Evolutionary conservation across 1,139 yeast species (phyloP).

Genomic region (Trichomonascaceae sp.): DNA sequence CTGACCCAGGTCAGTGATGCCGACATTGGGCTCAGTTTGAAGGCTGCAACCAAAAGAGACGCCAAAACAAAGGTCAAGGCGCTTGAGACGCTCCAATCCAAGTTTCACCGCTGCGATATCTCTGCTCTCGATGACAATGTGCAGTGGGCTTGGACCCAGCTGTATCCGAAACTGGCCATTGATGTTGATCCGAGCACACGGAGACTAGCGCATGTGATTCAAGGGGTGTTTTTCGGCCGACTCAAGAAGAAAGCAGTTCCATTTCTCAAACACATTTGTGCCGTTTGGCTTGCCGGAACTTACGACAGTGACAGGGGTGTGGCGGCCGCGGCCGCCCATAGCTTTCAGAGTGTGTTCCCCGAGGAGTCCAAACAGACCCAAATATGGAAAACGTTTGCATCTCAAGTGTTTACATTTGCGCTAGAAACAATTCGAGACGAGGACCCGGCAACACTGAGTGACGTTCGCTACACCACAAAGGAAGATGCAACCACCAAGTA

Average conservation of each 20-base stretch:
- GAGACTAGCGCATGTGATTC: slow-evolving; percentile 46
- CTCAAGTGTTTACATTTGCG: slow-evolving; percentile 43
- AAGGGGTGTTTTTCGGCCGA: slow-evolving; percentile 36
- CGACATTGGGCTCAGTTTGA: slow-evolving; percentile 53
- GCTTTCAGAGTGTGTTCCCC: slow-evolving; percentile 43
- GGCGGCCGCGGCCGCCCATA: slow-evolving; percentile 34
- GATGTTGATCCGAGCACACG: slow-evolving; percentile 61
- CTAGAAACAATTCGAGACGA: slow-evolving; percentile 43
- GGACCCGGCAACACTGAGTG: slow-evolving; percentile 52
- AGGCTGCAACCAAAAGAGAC: slow-evolving; percentile 64
- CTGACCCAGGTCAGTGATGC: slow-evolving; percentile 43
- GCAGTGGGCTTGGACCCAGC: slow-evolving; percentile 60
- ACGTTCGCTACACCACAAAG: slow-evolving; percentile 54
- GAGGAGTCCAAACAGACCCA: slow-evolving; percentile 44
- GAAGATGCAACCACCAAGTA: slow-evolving; percentile 62
- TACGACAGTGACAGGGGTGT: slow-evolving; percentile 60
- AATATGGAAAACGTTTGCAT: slow-evolving; percentile 47
- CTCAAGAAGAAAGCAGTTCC: slow-evolving; percentile 51
- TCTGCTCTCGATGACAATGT: slow-evolving; percentile 28
- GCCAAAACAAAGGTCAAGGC: slow-evolving; percentile 77
- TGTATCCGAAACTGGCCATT: slow-evolving; percentile 65
- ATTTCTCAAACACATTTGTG: slow-evolving; percentile 57
- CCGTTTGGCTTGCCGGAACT: slow-evolving; percentile 58
- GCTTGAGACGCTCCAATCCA: slow-evolving; percentile 36
- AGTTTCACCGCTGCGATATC: neutral